These are phyloP conservation scores for Paecilomyces variotii DNA, from an alignment of 2,329 filamentous ascomycete species.

Conservation along the genomic window DNA sequence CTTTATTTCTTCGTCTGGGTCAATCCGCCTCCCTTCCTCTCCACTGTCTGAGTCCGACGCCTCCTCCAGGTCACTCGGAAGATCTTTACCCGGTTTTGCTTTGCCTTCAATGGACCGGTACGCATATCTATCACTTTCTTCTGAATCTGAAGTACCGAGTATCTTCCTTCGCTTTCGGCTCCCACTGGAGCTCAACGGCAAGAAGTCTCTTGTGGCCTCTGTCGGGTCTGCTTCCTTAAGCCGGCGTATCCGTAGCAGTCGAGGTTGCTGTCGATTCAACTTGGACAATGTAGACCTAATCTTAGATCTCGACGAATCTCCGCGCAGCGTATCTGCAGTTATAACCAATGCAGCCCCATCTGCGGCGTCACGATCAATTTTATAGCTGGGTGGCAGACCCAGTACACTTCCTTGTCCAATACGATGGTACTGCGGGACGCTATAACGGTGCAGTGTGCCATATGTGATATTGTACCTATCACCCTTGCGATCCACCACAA, in stretches of 20 bases:
- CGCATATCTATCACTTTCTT: conserved; percentile 43
- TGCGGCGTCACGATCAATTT: conserved; percentile 58
- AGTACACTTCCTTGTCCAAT: conserved; percentile 62
- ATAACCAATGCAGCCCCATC: conserved; percentile 32
- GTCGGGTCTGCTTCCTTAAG: conserved; percentile 9
- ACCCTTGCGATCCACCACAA: conserved; percentile 63
- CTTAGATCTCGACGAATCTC: conserved; percentile 40
- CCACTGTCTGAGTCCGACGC: conserved; percentile 40
- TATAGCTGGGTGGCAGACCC: conserved; percentile 52
- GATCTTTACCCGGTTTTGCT: conserved; percentile 41
- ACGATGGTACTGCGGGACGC: conserved; percentile 63
- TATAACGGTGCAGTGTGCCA: conserved; percentile 63
- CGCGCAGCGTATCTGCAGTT: conserved; percentile 22
- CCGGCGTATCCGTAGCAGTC: conserved; percentile 19
- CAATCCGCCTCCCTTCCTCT: conserved; percentile 29
- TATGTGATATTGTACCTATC: conserved; percentile 70
- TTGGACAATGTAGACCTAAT: conserved; percentile 32
- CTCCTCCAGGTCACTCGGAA: conserved; percentile 42
- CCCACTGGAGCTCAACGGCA: conserved; percentile 18
- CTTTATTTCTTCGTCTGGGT: conserved; percentile 37
- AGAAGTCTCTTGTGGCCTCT: conserved; percentile 23
- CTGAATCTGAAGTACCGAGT: conserved; percentile 25
- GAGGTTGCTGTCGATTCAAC: conserved; percentile 12
- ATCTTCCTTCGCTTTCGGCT: conserved; percentile 35
- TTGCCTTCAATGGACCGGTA: conserved; percentile 61